Conservation (phyloP, 164 flowering plant species). For the Vitis labrusca region DNA sequence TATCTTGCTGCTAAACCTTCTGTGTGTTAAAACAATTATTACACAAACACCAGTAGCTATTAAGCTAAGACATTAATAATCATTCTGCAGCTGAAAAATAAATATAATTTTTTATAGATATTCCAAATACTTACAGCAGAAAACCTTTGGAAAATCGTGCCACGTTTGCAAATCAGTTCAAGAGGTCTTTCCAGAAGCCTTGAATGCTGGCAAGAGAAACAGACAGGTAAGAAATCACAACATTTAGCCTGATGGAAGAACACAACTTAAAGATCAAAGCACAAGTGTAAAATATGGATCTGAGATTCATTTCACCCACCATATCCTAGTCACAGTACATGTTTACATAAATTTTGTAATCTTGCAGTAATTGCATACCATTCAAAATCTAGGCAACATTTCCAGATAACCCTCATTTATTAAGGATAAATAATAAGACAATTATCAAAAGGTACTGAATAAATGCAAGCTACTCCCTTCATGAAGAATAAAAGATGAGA, state of each 20-base stretch:
- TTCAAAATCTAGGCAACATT: background rate
- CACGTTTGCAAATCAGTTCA: constrained; percentile 65
- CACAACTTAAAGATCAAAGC: background rate
- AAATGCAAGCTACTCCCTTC: no score
- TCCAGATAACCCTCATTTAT: background rate
- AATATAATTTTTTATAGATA: background rate
- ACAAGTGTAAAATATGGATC: background rate
- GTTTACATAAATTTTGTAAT: background rate
- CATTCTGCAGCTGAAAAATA: background rate
- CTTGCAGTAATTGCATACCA: background rate
- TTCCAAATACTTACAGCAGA: constrained; percentile 55
- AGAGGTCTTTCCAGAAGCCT: constrained; percentile 76
- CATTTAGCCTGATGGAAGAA: background rate
- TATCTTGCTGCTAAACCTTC: background rate
- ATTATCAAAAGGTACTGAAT: background rate
- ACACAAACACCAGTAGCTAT: background rate
- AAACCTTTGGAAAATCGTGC: constrained; percentile 54
- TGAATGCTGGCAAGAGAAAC: constrained; percentile 53
- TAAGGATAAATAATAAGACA: background rate
- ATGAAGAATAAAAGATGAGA: background rate
- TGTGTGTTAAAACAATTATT: background rate
- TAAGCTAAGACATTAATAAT: background rate
- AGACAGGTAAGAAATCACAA: constrained; percentile 2
- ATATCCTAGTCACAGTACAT: background rate
- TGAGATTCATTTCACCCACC: background rate